Evolutionary conservation across 2,329 filamentous ascomycete species (phyloP).

Genomic region (Cryphonectria japonica): DNA sequence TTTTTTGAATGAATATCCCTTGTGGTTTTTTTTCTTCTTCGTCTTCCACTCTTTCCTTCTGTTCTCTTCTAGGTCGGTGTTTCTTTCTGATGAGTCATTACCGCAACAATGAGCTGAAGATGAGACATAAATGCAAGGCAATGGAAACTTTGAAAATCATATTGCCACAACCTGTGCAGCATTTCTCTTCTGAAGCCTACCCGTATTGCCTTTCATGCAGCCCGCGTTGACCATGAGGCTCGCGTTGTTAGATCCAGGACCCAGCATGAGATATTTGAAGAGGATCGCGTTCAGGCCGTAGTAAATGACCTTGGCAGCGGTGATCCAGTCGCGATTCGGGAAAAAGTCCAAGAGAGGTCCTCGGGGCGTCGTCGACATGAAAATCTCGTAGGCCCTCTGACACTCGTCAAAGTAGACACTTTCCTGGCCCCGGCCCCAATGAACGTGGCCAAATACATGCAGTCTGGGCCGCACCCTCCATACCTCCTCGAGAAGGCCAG

Average conservation of each 20-base stretch:
- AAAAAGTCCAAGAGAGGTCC: slow-evolving; percentile 50
- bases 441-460: slow-evolving; percentile 86
- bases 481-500: slow-evolving; percentile 69
- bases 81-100: not conserved
- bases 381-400: slow-evolving; percentile 72
- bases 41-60: not conserved
- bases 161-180: slow-evolving; percentile 42
- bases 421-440: slow-evolving; percentile 73
- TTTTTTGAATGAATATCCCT: not conserved
- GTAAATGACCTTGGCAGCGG: slow-evolving; percentile 48
- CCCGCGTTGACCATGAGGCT: slow-evolving; percentile 61
- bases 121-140: not conserved
- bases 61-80: not conserved
- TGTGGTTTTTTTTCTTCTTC: not conserved
- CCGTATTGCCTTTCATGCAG: slow-evolving; percentile 59
- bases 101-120: not conserved
- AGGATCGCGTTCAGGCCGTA: slow-evolving; percentile 53
- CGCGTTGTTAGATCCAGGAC: slow-evolving; percentile 53
- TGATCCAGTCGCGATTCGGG: slow-evolving; percentile 51
- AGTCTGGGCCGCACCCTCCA: slow-evolving; percentile 75
- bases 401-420: slow-evolving; percentile 74
- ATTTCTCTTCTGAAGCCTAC: slow-evolving; percentile 47
- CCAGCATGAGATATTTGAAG: slow-evolving; percentile 62
- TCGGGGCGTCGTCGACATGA: slow-evolving; percentile 51
- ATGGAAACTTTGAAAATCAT: slow-evolving; percentile 26